Evolutionary conservation across 1,284 basidiomycete genomes (phyloP).

Genomic region (Papiliotrema nemorosa): DNA sequence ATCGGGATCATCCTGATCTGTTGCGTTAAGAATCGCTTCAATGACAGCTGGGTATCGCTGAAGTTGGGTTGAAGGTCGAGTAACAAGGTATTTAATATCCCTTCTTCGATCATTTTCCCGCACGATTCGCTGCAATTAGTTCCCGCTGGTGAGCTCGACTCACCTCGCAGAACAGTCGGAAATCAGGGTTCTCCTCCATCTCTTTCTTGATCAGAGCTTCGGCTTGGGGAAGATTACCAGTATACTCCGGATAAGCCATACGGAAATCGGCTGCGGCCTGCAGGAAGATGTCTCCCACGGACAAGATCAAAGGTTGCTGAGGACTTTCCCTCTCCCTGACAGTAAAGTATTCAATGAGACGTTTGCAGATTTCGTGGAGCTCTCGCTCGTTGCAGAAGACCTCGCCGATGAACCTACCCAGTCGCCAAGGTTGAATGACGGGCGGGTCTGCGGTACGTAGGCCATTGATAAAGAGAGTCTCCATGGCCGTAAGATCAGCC

Average conservation of each 20-base stretch:
- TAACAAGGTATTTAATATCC: conserved; percentile 84
- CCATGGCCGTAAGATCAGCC: conserved; percentile 79
- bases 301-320: conserved; percentile 74
- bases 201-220: conserved; percentile 84
- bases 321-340: conserved; percentile 73
- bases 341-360: conserved; percentile 77
- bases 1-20: conserved; percentile 71
- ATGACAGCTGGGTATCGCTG: conserved; percentile 85
- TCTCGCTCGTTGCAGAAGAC: conserved; percentile 86
- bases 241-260: conserved; percentile 77
- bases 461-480: conserved; percentile 73
- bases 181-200: conserved; percentile 72
- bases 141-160: background rate
- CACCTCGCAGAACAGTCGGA: conserved; percentile 85
- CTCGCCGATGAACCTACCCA: conserved; percentile 78
- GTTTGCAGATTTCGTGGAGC: conserved; percentile 73
- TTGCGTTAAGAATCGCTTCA: conserved; percentile 79
- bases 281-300: conserved; percentile 87
- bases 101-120: conserved; percentile 67
- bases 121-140: conserved; percentile 55
- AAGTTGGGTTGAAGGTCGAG: conserved; percentile 79
- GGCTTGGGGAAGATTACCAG: conserved; percentile 78
- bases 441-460: conserved; percentile 67
- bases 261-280: conserved; percentile 85
- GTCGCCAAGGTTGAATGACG: conserved; percentile 59